These are phyloP conservation scores for Pseudogymnoascus sp. DNA, from an alignment of 2,329 filamentous ascomycete species.

Conservation along the genomic window DNA sequence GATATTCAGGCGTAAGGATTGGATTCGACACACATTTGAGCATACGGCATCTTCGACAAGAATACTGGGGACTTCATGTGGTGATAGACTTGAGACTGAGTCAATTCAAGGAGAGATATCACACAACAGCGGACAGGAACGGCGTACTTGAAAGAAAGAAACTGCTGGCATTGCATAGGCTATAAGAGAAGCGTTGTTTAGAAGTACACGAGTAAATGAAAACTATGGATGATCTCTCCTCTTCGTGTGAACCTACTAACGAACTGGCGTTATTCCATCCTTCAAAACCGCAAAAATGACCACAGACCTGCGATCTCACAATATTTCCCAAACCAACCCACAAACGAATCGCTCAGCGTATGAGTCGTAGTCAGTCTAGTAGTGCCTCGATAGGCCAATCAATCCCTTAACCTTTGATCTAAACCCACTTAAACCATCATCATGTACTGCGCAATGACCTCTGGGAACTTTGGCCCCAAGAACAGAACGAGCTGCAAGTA, in stretches of 20 bases:
- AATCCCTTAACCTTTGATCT: not conserved
- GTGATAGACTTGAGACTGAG: not conserved
- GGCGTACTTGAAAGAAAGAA: not conserved
- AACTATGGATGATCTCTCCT: not conserved
- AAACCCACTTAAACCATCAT: not conserved
- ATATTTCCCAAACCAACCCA: not conserved
- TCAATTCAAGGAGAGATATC: not conserved
- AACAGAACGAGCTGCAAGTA: slow-evolving; percentile 44
- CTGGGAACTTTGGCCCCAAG: slow-evolving; percentile 27
- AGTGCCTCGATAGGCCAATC: not conserved
- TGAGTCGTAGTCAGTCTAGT: not conserved
- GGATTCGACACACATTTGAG: not conserved
- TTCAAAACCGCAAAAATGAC: not conserved
- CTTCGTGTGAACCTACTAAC: not conserved
- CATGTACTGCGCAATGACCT: slow-evolving; percentile 6
- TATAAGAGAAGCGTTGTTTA: slow-evolving; percentile 1
- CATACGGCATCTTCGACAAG: not conserved
- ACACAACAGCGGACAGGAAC: not conserved
- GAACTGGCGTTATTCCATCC: not conserved
- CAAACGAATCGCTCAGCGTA: not conserved
- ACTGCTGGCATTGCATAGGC: slow-evolving; percentile 5
- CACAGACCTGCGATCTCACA: not conserved
- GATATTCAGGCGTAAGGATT: not conserved
- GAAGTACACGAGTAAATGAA: slow-evolving; percentile 3
- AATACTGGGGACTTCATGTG: not conserved